Evolutionary conservation across 192 early-diverging fungal genomes (phyloP).

Genomic region (Coemansia sp.): DNA sequence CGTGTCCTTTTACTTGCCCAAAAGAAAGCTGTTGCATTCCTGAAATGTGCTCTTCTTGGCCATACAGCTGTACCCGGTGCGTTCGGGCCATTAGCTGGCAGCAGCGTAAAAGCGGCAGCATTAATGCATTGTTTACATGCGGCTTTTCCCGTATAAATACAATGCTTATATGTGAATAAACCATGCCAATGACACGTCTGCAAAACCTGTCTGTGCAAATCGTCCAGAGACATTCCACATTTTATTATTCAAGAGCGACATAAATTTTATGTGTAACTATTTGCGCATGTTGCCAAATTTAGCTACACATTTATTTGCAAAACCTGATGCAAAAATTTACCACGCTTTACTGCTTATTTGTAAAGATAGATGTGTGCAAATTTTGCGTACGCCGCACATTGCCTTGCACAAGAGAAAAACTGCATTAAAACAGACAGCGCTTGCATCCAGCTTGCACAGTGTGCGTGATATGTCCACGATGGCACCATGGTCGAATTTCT

Average conservation of each 20-base stretch:
- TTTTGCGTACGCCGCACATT: background rate
- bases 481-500: background rate
- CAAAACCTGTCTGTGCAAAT: background rate
- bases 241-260: no score
- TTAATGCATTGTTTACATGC: background rate
- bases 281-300: background rate
- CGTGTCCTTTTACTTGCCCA: background rate
- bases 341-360: background rate
- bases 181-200: background rate
- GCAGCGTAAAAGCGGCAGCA: background rate
- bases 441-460: background rate
- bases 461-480: background rate
- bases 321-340: background rate
- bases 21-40: background rate
- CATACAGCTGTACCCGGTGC: background rate
- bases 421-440: background rate
- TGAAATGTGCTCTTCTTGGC: background rate
- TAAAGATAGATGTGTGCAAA: background rate
- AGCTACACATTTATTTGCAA: background rate
- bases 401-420: background rate
- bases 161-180: background rate
- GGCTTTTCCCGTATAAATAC: background rate
- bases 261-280: background rate
- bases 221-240: background rate
- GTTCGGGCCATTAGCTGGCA: background rate